Conservation (phyloP, 2,329 filamentous ascomycete species). For the Rhynchosporium secalis region DNA sequence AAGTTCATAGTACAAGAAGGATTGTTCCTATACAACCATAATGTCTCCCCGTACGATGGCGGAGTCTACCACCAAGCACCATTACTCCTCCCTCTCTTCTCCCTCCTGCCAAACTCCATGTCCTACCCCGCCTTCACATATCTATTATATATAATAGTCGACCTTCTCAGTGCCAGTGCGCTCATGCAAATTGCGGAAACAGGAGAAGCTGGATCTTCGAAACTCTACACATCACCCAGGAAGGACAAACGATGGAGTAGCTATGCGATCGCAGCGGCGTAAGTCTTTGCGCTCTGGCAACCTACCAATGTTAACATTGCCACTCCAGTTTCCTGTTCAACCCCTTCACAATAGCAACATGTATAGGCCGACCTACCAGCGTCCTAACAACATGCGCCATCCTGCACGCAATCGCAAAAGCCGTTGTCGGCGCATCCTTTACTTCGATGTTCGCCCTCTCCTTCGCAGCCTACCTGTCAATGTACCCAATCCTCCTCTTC, state of each 20-base stretch:
- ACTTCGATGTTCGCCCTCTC: slow-evolving; percentile 82
- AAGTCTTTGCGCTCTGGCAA: slow-evolving; percentile 39
- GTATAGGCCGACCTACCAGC: slow-evolving; percentile 83
- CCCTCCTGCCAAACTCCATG: slow-evolving; percentile 73
- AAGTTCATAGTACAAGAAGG: slow-evolving; percentile 79
- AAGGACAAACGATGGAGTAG: slow-evolving; percentile 74
- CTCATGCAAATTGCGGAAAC: slow-evolving; percentile 79
- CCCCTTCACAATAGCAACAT: slow-evolving; percentile 89
- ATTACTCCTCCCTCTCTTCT: slow-evolving; percentile 86
- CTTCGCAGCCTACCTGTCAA: slow-evolving; percentile 85
- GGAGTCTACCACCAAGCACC: slow-evolving; percentile 83
- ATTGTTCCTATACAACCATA: slow-evolving; percentile 91
- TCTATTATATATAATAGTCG: slow-evolving; percentile 76
- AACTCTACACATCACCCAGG: slow-evolving; percentile 75
- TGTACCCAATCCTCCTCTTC: slow-evolving; percentile 86
- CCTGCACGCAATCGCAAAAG: slow-evolving; percentile 78
- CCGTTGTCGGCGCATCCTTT: slow-evolving; percentile 69
- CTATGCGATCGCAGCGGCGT: slow-evolving; percentile 76
- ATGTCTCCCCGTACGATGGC: slow-evolving; percentile 95
- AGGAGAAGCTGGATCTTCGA: slow-evolving; percentile 72
- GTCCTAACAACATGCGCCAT: slow-evolving; percentile 89
- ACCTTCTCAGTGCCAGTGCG: slow-evolving; percentile 79
- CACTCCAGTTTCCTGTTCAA: slow-evolving; percentile 79
- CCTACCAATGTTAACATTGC: background rate
- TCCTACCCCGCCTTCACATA: slow-evolving; percentile 71